Conservation (phyloP, 2,329 filamentous ascomycete genomes). For the Rutstroemia sp. region DNA sequence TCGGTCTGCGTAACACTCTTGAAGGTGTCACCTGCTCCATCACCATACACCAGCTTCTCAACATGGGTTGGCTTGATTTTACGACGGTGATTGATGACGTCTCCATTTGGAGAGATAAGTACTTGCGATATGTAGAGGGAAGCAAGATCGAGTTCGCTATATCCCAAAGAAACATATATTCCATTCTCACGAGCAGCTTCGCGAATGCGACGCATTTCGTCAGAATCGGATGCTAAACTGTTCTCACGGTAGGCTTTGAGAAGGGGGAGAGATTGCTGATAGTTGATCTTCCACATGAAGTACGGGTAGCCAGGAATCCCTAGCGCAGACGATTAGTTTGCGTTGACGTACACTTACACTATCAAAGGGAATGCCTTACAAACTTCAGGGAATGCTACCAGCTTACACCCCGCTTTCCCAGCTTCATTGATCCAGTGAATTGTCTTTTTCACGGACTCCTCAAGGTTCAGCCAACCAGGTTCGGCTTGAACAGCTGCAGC, state of each 20-base stretch:
- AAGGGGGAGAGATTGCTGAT: conserved; percentile 14
- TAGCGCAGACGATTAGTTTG: background rate
- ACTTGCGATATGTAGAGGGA: conserved; percentile 41
- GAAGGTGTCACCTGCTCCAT: conserved; percentile 49
- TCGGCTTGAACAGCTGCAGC: conserved; percentile 49
- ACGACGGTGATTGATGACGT: conserved; percentile 37
- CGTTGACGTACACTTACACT: background rate
- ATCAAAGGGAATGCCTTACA: conserved; percentile 27
- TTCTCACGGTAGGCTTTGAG: conserved; percentile 9
- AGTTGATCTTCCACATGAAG: conserved; percentile 26
- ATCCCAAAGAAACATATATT: conserved; percentile 40
- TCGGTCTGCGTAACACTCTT: conserved; percentile 43
- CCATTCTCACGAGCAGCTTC: conserved; percentile 39
- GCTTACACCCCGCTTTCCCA: conserved; percentile 41
- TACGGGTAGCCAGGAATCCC: conserved; percentile 46
- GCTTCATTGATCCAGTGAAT: conserved; percentile 49
- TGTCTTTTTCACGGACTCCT: conserved; percentile 47
- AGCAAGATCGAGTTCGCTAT: conserved; percentile 38
- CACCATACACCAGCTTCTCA: conserved; percentile 43
- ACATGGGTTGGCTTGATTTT: conserved; percentile 41
- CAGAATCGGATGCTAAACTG: conserved; percentile 33
- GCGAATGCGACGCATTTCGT: conserved; percentile 37
- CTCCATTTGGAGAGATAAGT: conserved; percentile 40
- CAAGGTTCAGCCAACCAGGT: conserved; percentile 52
- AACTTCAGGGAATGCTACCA: conserved; percentile 48